Base-by-base conservation (phyloP, 225 moss, liverwort and hornwort species). In the Climacium dendroides region DNA sequence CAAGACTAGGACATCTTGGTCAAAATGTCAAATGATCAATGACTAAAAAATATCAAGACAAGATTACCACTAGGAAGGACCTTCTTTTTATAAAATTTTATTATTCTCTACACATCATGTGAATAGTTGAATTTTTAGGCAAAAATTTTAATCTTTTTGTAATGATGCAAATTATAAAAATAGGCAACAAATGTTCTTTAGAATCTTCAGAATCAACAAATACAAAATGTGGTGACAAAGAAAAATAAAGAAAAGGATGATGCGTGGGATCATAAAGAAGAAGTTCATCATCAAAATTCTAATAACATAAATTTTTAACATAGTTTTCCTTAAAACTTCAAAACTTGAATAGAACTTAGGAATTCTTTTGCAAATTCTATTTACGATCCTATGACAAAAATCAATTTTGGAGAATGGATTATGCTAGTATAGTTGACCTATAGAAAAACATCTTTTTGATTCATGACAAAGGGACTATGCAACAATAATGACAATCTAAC, bases 341-440 rank as follows among this genome's bases (percentile, higher is more conserved):
- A 14, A 39, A 24, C 24, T 39, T 69, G 14, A 24, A 0, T 37
- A 2, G 37, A 67, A 67, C 37, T 23, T 6, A 10, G 12, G 13
- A 67, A 67, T 9, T 63, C 32, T 5, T 32, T 32, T 16, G 30
- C 16, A 32, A 63, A 4, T 37, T 9, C 4, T 7, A 65, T 19
- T 19, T 35, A 11, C 11, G 19, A 19, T 20, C n/a, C 19, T 67
- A 67, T 4, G 4, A 67, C 6, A 69, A 39, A 4, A 69, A 41
- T 25, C 14, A 24, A 14, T 15, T 70, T 70, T 39, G 4, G 1
- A 12, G 14, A 25, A 69, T 0, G 0, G 0, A 69, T 39, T 70
- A 70, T 70, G 2, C 3, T 6, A 70, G 41, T 66, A 4, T 37
- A 37, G 67, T 37, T 37, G 20, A n/a, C 6, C n/a, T 17, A n/a